Evolutionary conservation across 2,329 filamentous ascomycete species (phyloP), one percentile per base, ranked within the genome.

Genomic region (Tolypocladium cylindrosporum): DNA sequence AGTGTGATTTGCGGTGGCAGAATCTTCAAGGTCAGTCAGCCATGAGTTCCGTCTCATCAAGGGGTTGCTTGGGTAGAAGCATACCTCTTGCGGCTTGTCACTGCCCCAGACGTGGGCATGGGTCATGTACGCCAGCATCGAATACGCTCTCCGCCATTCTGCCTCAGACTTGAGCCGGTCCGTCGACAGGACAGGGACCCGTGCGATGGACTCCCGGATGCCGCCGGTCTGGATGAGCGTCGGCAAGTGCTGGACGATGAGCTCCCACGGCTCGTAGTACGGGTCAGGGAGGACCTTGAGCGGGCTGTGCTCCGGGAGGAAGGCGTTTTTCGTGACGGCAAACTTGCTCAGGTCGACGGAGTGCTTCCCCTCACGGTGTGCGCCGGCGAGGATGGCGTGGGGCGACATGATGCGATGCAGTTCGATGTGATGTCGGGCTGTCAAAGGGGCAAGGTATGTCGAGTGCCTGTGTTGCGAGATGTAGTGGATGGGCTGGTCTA

Each of bases 91-190:
- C 2, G 91, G 88, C 57, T 77, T 80, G 50, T 89, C 83, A 27
- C 89, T 90, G 58, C 91, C 90, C 93, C 93, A 97, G 24, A 97
- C 85, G 71, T 96, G 96, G 11, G 84, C 87, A 71, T 97, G 91
- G 1, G 90, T 80, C 57, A 96, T 80, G 66, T 95, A 94, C 0
- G 82, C 84, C 48, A 97, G 77, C 9, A 95, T 78, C 3, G 86
- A 80, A 71, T 95, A 96, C 57, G 91, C 91, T 63, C 91, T 79
- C 62, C 87, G 80, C 90, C 90, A 95, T 75, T 96, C 88, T 1
- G 81, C 73, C 64, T 90, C 85, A 2, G 79, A 80, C 4, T 72
- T 69, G 7, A 96, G 77, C 7, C 79, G 75, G 21, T 83, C 77
- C 0, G 87, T 88, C 0, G 85, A 86, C 1, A 96, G 77, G 0